Evolutionary conservation across 371 early-diverging fungal species (phyloP).

Genomic region (Mortierella sp.): DNA sequence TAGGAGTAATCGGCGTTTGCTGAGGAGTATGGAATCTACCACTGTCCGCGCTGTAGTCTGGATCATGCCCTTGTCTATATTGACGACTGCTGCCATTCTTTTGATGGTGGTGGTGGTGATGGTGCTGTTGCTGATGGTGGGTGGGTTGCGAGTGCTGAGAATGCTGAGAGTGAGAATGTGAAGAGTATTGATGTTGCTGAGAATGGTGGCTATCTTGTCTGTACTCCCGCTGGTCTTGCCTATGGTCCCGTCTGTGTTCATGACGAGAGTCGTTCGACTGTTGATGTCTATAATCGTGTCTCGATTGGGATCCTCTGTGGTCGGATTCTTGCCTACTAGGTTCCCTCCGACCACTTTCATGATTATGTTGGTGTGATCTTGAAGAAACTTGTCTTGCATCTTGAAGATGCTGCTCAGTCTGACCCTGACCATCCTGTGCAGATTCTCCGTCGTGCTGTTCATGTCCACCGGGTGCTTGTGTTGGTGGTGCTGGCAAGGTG

Average conservation of each 20-base stretch:
- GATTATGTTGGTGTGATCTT: slow-evolving; percentile 14
- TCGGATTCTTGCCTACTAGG: slow-evolving; percentile 23
- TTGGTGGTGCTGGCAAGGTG: slow-evolving; percentile 22
- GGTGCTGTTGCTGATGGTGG: slow-evolving; percentile 24
- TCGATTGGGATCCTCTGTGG: slow-evolving; percentile 13
- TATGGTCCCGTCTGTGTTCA: slow-evolving; percentile 21
- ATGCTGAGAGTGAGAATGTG: slow-evolving; percentile 24
- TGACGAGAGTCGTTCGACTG: slow-evolving; percentile 26
- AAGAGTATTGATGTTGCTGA: slow-evolving; percentile 10
- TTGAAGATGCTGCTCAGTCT: slow-evolving; percentile 16
- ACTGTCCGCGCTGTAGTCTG: slow-evolving; percentile 26
- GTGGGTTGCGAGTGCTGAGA: slow-evolving; percentile 20
- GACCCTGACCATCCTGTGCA: slow-evolving; percentile 14
- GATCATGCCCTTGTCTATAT: slow-evolving; percentile 33
- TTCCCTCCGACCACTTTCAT: slow-evolving; percentile 32
- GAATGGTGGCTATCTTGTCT: slow-evolving; percentile 33
- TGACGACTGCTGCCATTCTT: slow-evolving; percentile 41
- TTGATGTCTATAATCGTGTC: slow-evolving; percentile 31
- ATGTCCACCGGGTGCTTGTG: slow-evolving; percentile 9
- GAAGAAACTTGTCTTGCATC: slow-evolving; percentile 29
- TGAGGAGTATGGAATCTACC: slow-evolving; percentile 35
- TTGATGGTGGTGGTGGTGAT: slow-evolving; percentile 14
- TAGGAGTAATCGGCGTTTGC: slow-evolving; percentile 47
- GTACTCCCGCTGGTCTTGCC: slow-evolving; percentile 34
- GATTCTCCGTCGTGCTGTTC: slow-evolving; percentile 24